phyloP scores from a whole-genome alignment of 768 basidiomycete genomes.

The Mrakia blollopis region DNA sequence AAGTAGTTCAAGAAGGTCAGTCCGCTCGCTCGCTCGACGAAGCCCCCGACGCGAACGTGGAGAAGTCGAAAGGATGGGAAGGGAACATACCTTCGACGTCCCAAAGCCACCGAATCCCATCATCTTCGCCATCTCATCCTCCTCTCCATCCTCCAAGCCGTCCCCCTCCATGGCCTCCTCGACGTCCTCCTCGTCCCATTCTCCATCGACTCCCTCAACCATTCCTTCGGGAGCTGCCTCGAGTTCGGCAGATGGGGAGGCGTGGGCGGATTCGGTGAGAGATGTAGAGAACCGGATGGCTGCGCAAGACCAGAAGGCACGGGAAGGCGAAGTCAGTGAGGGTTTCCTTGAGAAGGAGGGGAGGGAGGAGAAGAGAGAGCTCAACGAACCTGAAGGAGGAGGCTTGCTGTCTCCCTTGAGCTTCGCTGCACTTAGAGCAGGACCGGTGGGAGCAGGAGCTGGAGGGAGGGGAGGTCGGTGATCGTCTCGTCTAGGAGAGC shows the following conservation, averaged over 20 bases:
- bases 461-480: not conserved
- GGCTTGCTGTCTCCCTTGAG: conserved; percentile 22
- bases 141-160: conserved; percentile 51
- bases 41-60: not conserved
- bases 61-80: not conserved
- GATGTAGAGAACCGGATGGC: not conserved
- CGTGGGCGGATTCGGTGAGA: not conserved
- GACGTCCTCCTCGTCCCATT: conserved; percentile 47
- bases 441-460: not conserved
- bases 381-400: not conserved
- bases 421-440: conserved; percentile 1
- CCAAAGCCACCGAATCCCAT: conserved; percentile 90
- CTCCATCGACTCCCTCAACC: conserved; percentile 35
- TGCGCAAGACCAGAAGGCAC: no score
- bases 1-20: no score
- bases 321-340: not conserved
- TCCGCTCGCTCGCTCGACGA: not conserved
- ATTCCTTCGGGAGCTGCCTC: conserved; percentile 41
- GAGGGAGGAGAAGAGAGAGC: not conserved
- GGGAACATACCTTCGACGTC: conserved; percentile 65
- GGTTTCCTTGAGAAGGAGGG: not conserved
- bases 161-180: conserved; percentile 53
- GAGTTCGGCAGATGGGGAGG: not conserved
- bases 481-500: not conserved
- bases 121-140: conserved; percentile 75